These are phyloP conservation scores for Bipolaris oryzae DNA, from an alignment of 2,329 filamentous ascomycete genomes.

Conservation along the genomic window DNA sequence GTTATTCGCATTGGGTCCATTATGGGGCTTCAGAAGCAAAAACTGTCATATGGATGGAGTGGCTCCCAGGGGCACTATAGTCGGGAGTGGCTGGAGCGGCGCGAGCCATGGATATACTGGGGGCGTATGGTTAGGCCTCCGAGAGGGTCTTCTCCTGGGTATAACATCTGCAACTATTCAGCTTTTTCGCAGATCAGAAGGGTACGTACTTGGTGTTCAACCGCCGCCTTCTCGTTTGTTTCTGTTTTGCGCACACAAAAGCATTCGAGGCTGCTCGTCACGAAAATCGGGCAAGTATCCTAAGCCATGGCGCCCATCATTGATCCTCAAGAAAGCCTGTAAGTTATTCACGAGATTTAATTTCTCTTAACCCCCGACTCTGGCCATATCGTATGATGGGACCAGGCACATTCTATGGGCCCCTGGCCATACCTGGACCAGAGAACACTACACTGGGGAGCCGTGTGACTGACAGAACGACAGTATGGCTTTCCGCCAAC, in stretches of 20 bases:
- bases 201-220: neutral
- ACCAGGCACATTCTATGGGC: neutral
- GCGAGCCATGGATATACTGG: slow-evolving; percentile 6
- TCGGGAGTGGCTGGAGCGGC: slow-evolving; percentile 10
- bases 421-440: slow-evolving; percentile 7
- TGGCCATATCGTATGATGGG: neutral
- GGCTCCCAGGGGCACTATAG: slow-evolving; percentile 2
- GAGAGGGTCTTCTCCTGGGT: neutral
- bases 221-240: neutral
- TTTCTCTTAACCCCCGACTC: neutral
- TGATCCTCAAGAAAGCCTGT: slow-evolving; percentile 19
- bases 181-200: slow-evolving; percentile 1
- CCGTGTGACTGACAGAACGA: neutral
- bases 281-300: neutral
- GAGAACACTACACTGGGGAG: slow-evolving; percentile 1
- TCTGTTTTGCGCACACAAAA: neutral
- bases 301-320: slow-evolving; percentile 13
- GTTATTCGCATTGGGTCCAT: slow-evolving; percentile 4
- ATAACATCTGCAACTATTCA: slow-evolving; percentile 1
- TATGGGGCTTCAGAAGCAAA: slow-evolving; percentile 10
- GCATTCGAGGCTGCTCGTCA: neutral
- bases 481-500: slow-evolving; percentile 19
- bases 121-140: slow-evolving; percentile 3
- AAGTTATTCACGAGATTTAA: slow-evolving; percentile 1
- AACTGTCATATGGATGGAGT: slow-evolving; percentile 1